Conservation (phyloP, 129 eudicot genomes). For the Tagetes erecta region DNA sequence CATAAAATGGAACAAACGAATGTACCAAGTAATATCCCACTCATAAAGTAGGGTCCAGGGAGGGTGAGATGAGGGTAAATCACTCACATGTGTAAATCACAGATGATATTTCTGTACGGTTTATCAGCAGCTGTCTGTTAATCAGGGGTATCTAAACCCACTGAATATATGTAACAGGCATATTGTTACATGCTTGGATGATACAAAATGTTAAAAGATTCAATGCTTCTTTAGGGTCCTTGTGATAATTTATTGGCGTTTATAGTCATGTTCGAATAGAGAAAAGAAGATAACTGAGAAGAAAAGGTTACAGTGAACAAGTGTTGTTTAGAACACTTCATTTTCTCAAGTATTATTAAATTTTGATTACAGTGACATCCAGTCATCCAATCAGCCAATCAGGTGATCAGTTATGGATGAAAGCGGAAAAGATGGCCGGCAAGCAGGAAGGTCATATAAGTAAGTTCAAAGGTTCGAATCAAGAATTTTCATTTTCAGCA, state of each 20-base stretch:
- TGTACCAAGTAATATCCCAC: no score
- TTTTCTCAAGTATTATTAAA: not conserved
- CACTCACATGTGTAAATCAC: not conserved
- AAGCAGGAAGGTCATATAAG: conserved; percentile 18
- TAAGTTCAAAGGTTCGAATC: conserved; percentile 20
- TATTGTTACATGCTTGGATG: not conserved
- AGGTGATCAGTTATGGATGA: conserved; percentile 14
- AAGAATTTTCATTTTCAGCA: not conserved
- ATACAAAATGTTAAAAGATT: not conserved
- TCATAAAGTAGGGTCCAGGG: no score
- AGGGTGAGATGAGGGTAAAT: no score
- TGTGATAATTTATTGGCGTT: not conserved
- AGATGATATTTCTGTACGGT: not conserved
- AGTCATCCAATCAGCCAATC: no score
- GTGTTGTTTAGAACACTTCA: not conserved
- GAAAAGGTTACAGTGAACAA: conserved; percentile 3
- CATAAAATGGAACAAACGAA: not conserved
- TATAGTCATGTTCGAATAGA: not conserved
- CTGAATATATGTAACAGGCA: not conserved
- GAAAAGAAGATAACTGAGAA: conserved; percentile 3
- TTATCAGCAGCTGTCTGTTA: no score
- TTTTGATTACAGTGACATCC: not conserved
- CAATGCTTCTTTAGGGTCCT: not conserved
- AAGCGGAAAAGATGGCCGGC: conserved; percentile 12
- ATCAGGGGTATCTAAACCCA: not conserved